Conservation (phyloP, 805 yeast species). For the Yamadazyma tumulicola region DNA sequence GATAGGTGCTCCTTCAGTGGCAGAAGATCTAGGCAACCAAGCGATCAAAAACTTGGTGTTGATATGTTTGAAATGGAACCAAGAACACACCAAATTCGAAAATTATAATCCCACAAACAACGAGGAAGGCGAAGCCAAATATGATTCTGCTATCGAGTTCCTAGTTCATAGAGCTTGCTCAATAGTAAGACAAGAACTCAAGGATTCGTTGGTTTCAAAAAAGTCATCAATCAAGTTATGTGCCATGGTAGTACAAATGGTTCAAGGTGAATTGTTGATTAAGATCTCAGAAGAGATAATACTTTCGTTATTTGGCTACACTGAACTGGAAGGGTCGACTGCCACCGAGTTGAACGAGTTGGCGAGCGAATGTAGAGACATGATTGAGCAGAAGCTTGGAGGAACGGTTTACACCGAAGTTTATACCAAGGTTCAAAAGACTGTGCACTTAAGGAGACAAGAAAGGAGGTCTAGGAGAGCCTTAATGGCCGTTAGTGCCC, state of each 20-base stretch:
- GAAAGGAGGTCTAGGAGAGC: constrained; percentile 78
- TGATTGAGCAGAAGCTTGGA: constrained; percentile 69
- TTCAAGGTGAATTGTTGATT: constrained; percentile 34
- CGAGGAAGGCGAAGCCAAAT: constrained; percentile 12
- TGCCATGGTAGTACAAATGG: constrained; percentile 59
- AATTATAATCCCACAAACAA: constrained; percentile 10
- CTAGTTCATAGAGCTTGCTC: constrained; percentile 59
- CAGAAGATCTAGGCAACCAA: constrained; percentile 60
- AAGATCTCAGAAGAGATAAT: constrained; percentile 48
- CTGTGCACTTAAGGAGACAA: constrained; percentile 58
- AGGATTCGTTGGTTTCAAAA: constrained; percentile 56
- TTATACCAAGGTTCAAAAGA: constrained; percentile 61
- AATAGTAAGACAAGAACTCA: constrained; percentile 64
- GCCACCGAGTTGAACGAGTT: constrained; percentile 50
- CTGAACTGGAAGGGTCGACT: constrained; percentile 43
- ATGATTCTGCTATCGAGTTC: constrained; percentile 50
- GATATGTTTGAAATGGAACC: constrained; percentile 61
- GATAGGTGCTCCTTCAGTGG: constrained; percentile 71
- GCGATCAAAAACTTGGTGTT: constrained; percentile 63
- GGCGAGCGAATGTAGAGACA: constrained; percentile 62
- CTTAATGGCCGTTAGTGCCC: constrained; percentile 69
- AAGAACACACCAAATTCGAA: constrained; percentile 34
- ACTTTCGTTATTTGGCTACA: constrained; percentile 49
- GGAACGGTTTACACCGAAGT: constrained; percentile 60
- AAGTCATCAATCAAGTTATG: constrained; percentile 65